A percentile compares a stretch with the other conserved stretches of the same genome.
Evolutionary conservation across 805 yeast species (phyloP).

Genomic region (Candida germanica): DNA sequence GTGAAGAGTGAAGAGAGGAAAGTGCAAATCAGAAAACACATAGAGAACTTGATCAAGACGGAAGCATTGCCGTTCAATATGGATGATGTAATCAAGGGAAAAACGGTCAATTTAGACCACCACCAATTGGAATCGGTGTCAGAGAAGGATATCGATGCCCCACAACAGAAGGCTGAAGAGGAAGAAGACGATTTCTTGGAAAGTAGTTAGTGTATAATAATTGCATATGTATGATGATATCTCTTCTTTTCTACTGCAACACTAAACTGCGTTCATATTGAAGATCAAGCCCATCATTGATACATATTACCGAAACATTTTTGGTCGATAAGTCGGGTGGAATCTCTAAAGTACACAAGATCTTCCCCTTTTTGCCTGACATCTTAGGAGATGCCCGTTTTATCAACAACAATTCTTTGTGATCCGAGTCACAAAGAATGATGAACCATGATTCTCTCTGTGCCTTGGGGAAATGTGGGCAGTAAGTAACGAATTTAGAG

Average conservation of each 20-base stretch:
- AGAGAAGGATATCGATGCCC: conserved; percentile 42
- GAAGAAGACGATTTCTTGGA: conserved; percentile 43
- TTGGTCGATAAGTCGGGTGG: conserved; percentile 48
- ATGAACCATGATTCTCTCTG: conserved; percentile 95
- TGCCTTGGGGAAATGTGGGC: conserved; percentile 82
- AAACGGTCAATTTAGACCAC: conserved; percentile 15
- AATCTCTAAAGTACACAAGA: conserved; percentile 46
- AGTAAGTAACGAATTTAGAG: conserved; percentile 62
- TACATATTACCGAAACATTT: conserved; percentile 44
- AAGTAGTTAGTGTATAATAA: conserved; percentile 7
- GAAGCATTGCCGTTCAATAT: conserved; percentile 53
- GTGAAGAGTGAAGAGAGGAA: conserved; percentile 42
- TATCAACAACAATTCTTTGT: conserved; percentile 56
- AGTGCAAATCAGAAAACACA: conserved; percentile 44
- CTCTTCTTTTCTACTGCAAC: conserved; percentile 1
- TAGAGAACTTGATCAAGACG: conserved; percentile 50
- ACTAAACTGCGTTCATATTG: conserved; percentile 27
- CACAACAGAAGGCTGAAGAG: conserved; percentile 29
- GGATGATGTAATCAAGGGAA: conserved; percentile 45
- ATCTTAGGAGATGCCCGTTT: conserved; percentile 71
- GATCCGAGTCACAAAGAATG: conserved; percentile 49
- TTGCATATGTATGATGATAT: background rate
- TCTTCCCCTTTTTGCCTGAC: conserved; percentile 34
- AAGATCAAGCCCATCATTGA: conserved; percentile 69
- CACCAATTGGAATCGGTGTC: conserved; percentile 18